Conservation (phyloP, 768 basidiomycete genomes). For the Rhodotorula paludigena region DNA sequence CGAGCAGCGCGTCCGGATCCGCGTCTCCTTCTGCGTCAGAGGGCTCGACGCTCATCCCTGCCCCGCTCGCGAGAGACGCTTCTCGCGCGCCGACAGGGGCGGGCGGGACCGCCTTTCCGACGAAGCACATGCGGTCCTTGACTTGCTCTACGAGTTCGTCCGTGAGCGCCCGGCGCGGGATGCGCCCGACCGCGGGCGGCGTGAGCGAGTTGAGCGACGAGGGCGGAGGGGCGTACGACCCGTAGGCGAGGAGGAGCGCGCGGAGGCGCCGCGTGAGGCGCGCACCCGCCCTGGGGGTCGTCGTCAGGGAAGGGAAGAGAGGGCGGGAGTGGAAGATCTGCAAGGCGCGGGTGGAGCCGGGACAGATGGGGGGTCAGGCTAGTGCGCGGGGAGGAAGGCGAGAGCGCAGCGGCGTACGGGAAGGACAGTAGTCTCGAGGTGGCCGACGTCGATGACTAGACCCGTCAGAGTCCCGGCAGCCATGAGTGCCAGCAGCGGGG, state of each 20-base stretch:
- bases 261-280: constrained; percentile 74
- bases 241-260: constrained; percentile 74
- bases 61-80: background rate
- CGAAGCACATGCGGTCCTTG: constrained; percentile 84
- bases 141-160: constrained; percentile 81
- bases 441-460: constrained; percentile 85
- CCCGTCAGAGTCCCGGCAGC: constrained; percentile 86
- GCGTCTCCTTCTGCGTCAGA: background rate
- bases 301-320: constrained; percentile 70
- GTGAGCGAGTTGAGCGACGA: constrained; percentile 62
- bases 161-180: constrained; percentile 74
- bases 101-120: constrained; percentile 54
- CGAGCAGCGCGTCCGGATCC: constrained; percentile 13
- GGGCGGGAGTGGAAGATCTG: constrained; percentile 89
- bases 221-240: constrained; percentile 76
- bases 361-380: background rate
- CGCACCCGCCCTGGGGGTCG: constrained; percentile 82
- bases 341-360: background rate
- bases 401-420: constrained; percentile 60
- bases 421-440: constrained; percentile 79
- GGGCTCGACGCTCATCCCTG: constrained; percentile 26
- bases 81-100: background rate
- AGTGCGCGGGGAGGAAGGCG: background rate
- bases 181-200: constrained; percentile 56
- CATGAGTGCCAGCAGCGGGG: constrained; percentile 76